Base-by-base conservation (phyloP, 2,329 filamentous ascomycete species). In the Aspergillus ochraceus region DNA sequence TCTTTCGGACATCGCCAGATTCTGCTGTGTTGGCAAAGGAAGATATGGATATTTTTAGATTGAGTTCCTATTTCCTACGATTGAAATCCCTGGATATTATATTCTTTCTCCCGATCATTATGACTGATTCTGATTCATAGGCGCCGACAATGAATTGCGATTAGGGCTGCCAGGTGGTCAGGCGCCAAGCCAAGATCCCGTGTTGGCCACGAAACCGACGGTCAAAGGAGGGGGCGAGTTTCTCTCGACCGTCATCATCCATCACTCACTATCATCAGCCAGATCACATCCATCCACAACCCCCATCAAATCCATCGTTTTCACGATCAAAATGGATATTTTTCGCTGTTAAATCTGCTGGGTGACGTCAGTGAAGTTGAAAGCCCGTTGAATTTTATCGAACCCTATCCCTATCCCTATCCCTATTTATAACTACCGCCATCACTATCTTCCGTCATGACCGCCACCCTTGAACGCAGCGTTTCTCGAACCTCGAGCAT, bases 401-500 rank as follows among this genome's bases (percentile, higher is more conserved):
- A 59, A 58, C 54, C 32, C 29, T 24, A 46, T 30, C n/a, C 29
- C 52, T 30, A 49, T 52, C 54, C 51, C 26, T 55, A 49, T 55
- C 54, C 52, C 57, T 47, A 51, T 55, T 46, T 30, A 46, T n/a
- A 30, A 39, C 30, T 11, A 19, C 32, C 45, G 19, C 36, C 39
- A 19, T 22, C 29, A 46, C 49, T 8, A 51, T 24, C 24, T 55
- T 42, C 11, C 63, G 67, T 61, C 60, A 75, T 74, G 71, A 74
- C 73, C 51, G 64, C 70, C 39, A 74, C 69, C 17, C 69, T 75
- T 11, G 75, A 75, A 68, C 70, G 72, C 62, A 73, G 71, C 66
- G 69, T 74, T 57, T 75, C 73, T 61, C 70, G 74, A 63, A 70
- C 74, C 30, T 75, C 75, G 55, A 76, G 71, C 66, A 71, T 74